Conservation (phyloP, 768 basidiomycete genomes). For the Mycena haematopus region DNA sequence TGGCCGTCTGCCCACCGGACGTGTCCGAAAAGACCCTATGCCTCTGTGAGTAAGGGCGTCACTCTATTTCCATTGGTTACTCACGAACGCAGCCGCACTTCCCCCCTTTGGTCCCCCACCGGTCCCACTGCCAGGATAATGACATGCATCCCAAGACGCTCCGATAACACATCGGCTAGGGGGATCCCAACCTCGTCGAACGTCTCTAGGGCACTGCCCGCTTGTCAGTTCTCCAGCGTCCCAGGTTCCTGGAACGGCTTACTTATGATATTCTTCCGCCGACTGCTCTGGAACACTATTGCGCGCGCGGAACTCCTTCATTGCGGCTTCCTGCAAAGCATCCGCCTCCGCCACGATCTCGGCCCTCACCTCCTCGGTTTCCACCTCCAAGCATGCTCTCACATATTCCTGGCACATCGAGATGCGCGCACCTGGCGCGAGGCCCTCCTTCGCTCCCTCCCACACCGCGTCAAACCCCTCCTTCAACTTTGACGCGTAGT, state of each 20-base stretch:
- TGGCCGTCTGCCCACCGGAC: background rate
- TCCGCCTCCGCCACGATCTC: background rate
- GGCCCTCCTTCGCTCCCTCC: background rate
- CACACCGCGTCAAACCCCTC: slow-evolving; percentile 16
- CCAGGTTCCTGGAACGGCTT: slow-evolving; percentile 10
- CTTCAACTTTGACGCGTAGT: slow-evolving; percentile 16
- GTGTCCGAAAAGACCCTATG: slow-evolving; percentile 5
- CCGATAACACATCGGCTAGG: slow-evolving; percentile 7
- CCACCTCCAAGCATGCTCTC: background rate
- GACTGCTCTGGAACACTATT: background rate
- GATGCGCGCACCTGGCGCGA: background rate
- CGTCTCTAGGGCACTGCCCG: background rate
- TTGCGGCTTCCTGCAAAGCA: background rate
- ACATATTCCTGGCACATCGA: slow-evolving; percentile 9
- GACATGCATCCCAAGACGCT: slow-evolving; percentile 6
- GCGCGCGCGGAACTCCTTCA: background rate
- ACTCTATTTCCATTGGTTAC: background rate
- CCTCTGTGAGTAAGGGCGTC: background rate
- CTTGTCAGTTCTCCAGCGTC: too few species aligned
- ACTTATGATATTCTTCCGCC: slow-evolving; percentile 12
- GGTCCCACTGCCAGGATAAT: slow-evolving; percentile 9
- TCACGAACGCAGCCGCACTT: slow-evolving; percentile 6
- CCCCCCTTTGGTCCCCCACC: slow-evolving; percentile 5
- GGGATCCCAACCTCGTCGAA: slow-evolving; percentile 10
- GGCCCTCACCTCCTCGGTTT: background rate